Evolutionary conservation across 2,329 filamentous ascomycete genomes (phyloP).

Genomic region (Pseudogymnoascus sp.): DNA sequence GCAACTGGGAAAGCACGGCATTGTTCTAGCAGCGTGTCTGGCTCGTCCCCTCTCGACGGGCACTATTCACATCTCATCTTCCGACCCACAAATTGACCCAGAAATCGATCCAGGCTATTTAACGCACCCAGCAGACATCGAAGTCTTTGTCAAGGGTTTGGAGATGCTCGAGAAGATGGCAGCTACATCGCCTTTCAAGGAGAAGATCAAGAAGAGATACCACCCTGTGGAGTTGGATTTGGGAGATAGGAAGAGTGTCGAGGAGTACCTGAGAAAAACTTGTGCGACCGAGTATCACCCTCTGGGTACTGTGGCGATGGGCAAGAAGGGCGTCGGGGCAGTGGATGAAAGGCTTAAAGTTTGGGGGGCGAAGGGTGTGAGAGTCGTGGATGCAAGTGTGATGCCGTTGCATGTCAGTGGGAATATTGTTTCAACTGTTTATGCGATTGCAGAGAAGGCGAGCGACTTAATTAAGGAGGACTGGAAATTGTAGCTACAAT

Average conservation of each 20-base stretch:
- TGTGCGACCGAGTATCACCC: constrained; percentile 57
- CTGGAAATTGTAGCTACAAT: background rate
- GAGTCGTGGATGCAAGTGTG: constrained; percentile 75
- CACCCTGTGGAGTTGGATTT: constrained; percentile 11
- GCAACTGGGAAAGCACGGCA: constrained; percentile 11
- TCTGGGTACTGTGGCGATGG: constrained; percentile 77
- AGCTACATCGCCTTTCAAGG: constrained; percentile 13
- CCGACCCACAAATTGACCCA: constrained; percentile 30
- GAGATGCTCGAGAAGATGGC: constrained; percentile 11
- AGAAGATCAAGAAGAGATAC: constrained; percentile 13
- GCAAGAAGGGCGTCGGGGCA: constrained; percentile 65
- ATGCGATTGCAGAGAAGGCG: constrained; percentile 73
- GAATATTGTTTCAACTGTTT: constrained; percentile 80
- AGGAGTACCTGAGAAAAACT: constrained; percentile 12
- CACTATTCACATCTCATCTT: constrained; percentile 33
- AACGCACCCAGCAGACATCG: constrained; percentile 36
- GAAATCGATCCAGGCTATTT: constrained; percentile 37
- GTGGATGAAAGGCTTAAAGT: constrained; percentile 69
- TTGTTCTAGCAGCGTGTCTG: constrained; percentile 34
- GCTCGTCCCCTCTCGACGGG: constrained; percentile 38
- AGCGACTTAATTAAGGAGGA: constrained; percentile 60
- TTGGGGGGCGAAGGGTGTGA: constrained; percentile 60
- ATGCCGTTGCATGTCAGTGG: constrained; percentile 78
- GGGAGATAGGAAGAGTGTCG: background rate
- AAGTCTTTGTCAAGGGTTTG: constrained; percentile 18